Percentiles rank a stretch among this genome's conserved stretches.
phyloP scores from a whole-genome alignment of 169 alveolate species.

The Cryptosporidium sp. region DNA sequence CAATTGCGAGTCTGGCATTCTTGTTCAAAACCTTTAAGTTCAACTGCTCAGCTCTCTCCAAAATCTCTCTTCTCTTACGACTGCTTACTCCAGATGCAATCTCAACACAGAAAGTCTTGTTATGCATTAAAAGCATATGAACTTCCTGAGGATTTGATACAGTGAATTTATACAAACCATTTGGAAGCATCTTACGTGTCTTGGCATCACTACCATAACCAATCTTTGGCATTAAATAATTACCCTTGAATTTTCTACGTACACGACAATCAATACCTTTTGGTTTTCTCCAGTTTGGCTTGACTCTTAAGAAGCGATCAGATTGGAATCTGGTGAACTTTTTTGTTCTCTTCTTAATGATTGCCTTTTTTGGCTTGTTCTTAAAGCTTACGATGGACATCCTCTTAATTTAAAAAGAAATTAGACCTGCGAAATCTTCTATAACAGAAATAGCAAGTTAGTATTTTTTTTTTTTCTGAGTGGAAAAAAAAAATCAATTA shows the following conservation, averaged over 20 bases:
- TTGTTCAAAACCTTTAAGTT: conserved; percentile 92
- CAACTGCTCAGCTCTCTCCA: conserved; percentile 95
- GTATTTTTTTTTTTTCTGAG: neutral
- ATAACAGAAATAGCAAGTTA: neutral
- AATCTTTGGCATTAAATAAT: conserved; percentile 94
- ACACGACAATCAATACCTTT: conserved; percentile 97
- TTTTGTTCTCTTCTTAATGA: conserved; percentile 94
- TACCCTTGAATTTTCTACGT: conserved; percentile 96
- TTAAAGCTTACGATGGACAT: conserved; percentile 20
- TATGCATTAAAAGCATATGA: conserved; percentile 96
- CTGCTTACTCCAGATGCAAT: conserved; percentile 94
- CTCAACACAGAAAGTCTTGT: conserved; percentile 93
- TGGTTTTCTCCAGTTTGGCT: conserved; percentile 97
- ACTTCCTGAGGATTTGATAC: conserved; percentile 91
- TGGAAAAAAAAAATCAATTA: neutral
- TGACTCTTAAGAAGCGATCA: conserved; percentile 93
- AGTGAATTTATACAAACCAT: conserved; percentile 92
- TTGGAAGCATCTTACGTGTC: conserved; percentile 93
- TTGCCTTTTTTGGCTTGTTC: conserved; percentile 81
- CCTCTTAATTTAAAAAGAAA: neutral
- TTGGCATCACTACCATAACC: conserved; percentile 96
- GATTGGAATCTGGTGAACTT: conserved; percentile 95
- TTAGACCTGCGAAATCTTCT: neutral
- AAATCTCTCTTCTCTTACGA: conserved; percentile 90
- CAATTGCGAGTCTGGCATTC: conserved; percentile 84